Conservation (phyloP, 805 yeast species). For the Lachancea cidri region DNA sequence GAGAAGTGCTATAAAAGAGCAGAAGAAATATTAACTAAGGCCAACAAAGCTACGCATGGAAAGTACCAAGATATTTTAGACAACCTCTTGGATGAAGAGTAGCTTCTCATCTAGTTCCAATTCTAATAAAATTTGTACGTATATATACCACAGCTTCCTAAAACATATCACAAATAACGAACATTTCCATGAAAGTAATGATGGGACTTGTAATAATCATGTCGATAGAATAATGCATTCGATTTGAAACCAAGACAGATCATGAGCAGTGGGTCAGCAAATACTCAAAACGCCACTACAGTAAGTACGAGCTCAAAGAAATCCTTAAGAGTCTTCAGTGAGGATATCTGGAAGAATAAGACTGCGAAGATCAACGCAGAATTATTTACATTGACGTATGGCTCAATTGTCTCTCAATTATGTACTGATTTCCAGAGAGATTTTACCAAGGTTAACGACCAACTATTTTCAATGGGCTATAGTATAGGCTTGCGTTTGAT, state of each 20-base stretch:
- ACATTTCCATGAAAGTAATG: too few species aligned
- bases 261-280: constrained; percentile 4
- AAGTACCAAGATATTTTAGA: constrained; percentile 61
- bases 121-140: too few species aligned
- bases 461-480: constrained; percentile 90
- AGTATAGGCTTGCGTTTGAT: constrained; percentile 87
- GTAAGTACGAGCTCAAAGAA: constrained; percentile 6
- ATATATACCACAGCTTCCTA: too few species aligned
- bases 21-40: constrained; percentile 58
- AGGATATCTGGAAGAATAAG: constrained; percentile 85
- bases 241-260: too few species aligned
- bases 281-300: background rate
- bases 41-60: constrained; percentile 77
- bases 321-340: constrained; percentile 49
- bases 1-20: constrained; percentile 64
- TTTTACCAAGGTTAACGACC: constrained; percentile 72
- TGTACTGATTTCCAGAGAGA: constrained; percentile 78
- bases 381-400: constrained; percentile 89
- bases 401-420: constrained; percentile 86
- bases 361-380: constrained; percentile 91
- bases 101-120: too few species aligned
- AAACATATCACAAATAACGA: background rate
- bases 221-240: too few species aligned
- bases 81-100: constrained; percentile 35
- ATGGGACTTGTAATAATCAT: too few species aligned